Conservation (phyloP, 331 rosid genomes). For the Dryas integrifolia region DNA sequence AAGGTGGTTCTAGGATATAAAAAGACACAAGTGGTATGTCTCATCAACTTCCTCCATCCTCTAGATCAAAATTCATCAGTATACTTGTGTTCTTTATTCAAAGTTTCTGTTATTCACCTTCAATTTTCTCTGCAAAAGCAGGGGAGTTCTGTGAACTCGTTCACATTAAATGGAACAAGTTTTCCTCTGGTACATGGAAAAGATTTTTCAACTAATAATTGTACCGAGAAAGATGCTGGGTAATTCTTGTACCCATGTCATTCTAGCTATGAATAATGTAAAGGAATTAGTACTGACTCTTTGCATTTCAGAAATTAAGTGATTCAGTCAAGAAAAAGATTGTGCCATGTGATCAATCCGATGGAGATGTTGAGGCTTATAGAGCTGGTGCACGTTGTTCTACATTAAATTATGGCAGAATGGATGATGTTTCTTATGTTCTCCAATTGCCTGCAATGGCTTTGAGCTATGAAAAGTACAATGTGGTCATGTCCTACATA, state of each 20-base stretch:
- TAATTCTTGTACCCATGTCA: no score
- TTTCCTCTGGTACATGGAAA: slow-evolving; percentile 21
- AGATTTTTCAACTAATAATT: neutral
- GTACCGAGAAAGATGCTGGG: neutral
- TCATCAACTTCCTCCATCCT: neutral
- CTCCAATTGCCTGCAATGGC: neutral
- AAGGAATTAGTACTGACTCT: no score
- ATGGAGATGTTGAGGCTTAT: neutral
- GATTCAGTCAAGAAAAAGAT: slow-evolving; percentile 22
- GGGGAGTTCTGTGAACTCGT: slow-evolving; percentile 2
- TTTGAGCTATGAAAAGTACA: neutral
- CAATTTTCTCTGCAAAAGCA: no score
- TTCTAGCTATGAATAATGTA: no score
- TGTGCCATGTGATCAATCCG: neutral
- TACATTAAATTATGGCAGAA: neutral
- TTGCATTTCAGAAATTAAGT: no score
- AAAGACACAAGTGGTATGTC: slow-evolving; percentile 12
- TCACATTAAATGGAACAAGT: neutral
- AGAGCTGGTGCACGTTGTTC: neutral
- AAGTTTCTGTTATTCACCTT: no score
- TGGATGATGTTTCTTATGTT: neutral
- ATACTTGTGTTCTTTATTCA: no score
- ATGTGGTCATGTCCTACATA: neutral
- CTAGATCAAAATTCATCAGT: no score
- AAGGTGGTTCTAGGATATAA: slow-evolving; percentile 46